phyloP scores from a whole-genome alignment of 306 rosid species.

The Glycyrrhiza uralensis region DNA sequence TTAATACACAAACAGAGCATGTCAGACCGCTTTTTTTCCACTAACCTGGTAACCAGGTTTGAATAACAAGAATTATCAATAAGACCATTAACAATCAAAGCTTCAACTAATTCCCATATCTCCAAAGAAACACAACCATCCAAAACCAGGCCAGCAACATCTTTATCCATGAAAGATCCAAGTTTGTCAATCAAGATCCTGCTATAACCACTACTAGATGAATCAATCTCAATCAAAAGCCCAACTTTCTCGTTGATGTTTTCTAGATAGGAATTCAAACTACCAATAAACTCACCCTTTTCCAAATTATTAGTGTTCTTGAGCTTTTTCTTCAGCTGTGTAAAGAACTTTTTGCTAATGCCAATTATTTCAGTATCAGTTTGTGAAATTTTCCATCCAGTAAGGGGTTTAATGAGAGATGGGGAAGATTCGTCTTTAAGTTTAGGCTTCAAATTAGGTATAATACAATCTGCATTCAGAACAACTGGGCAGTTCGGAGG shows the following conservation, averaged over 20 bases:
- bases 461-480: conserved; percentile 56
- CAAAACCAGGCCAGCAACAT: conserved; percentile 60
- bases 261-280: conserved; percentile 53
- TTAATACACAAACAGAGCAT: conserved; percentile 65
- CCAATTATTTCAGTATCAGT: conserved; percentile 49
- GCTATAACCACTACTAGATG: conserved; percentile 31
- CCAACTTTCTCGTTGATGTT: conserved; percentile 41
- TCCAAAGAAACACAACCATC: conserved; percentile 57
- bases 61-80: conserved; percentile 48
- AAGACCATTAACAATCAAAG: conserved; percentile 55
- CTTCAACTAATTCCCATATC: conserved; percentile 72
- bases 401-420: conserved; percentile 40
- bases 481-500: conserved; percentile 57
- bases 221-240: conserved; percentile 34
- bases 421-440: conserved; percentile 30
- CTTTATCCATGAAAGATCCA: conserved; percentile 43
- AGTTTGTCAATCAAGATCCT: conserved; percentile 46
- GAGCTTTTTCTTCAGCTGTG: conserved; percentile 47
- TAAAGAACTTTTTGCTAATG: conserved; percentile 44
- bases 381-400: conserved; percentile 61
- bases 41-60: conserved; percentile 44
- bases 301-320: conserved; percentile 31
- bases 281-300: conserved; percentile 46
- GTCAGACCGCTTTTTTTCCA: conserved; percentile 55
- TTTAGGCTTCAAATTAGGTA: conserved; percentile 47